Evolutionary conservation across 345 rosid species (phyloP).

Genomic region (Populus nigra): DNA sequence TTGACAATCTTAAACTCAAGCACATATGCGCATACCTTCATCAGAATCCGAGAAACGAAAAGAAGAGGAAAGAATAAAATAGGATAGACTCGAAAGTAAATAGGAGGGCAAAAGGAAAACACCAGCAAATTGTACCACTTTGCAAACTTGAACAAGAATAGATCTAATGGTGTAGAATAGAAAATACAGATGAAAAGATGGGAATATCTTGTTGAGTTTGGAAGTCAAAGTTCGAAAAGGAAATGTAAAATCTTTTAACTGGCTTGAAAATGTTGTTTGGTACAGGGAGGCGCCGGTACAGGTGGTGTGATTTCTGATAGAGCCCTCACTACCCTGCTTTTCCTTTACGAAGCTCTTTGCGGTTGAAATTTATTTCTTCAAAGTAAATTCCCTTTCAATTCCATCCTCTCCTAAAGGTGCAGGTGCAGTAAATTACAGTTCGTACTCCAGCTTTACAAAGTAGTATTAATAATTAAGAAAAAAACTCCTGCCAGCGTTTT

Average conservation of each 20-base stretch:
- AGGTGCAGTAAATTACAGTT: background rate
- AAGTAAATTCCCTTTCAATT: background rate
- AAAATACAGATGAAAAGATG: background rate
- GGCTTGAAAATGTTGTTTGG: slow-evolving; percentile 10
- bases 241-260: slow-evolving; percentile 18
- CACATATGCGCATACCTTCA: background rate
- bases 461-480: no score
- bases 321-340: background rate
- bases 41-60: background rate
- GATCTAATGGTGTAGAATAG: background rate
- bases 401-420: background rate
- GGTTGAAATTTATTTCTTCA: no score
- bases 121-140: slow-evolving; percentile 34
- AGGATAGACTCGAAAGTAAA: background rate
- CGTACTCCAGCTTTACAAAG: background rate
- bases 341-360: background rate
- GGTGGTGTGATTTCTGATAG: background rate
- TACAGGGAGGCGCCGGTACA: background rate
- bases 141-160: slow-evolving; percentile 4
- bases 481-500: background rate
- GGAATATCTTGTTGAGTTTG: slow-evolving; percentile 4
- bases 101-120: background rate
- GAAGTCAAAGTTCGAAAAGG: slow-evolving; percentile 32
- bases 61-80: background rate
- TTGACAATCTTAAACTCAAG: background rate